phyloP scores from a whole-genome alignment of 768 basidiomycete genomes.

The Kwoniella botswanensis region DNA sequence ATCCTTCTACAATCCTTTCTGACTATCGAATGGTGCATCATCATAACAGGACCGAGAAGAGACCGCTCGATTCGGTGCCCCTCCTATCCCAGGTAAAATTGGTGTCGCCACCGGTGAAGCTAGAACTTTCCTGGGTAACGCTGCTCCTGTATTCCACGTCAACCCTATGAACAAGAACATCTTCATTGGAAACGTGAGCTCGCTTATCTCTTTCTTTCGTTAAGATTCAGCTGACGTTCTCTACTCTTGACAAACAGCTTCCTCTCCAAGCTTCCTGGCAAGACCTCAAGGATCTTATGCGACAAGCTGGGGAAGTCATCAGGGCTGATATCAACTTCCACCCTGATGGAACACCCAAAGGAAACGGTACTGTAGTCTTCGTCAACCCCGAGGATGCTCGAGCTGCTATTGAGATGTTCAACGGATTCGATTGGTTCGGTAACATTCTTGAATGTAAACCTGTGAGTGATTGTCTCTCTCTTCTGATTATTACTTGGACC shows the following conservation, averaged over 20 bases:
- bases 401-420: conserved; percentile 91
- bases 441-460: conserved; percentile 93
- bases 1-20: background rate
- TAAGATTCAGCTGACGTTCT: background rate
- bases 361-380: conserved; percentile 96
- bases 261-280: conserved; percentile 99
- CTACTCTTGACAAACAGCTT: conserved; percentile 63
- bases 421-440: conserved; percentile 97
- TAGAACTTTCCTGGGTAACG: conserved; percentile 38
- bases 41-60: conserved; percentile 84
- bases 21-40: no score
- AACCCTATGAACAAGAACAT: conserved; percentile 68
- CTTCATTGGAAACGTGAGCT: conserved; percentile 84
- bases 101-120: conserved; percentile 87
- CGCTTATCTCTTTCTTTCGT: background rate
- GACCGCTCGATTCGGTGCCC: conserved; percentile 91
- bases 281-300: conserved; percentile 95
- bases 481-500: no score
- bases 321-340: conserved; percentile 90
- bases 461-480: conserved; percentile 59
- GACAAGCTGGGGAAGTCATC: conserved; percentile 90
- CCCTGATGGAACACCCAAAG: conserved; percentile 89
- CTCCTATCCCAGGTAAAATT: conserved; percentile 93
- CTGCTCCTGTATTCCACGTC: conserved; percentile 23
- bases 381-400: conserved; percentile 87